Evolutionary conservation across 306 rosid species (phyloP).

Genomic region (Pyrus betulifolia): DNA sequence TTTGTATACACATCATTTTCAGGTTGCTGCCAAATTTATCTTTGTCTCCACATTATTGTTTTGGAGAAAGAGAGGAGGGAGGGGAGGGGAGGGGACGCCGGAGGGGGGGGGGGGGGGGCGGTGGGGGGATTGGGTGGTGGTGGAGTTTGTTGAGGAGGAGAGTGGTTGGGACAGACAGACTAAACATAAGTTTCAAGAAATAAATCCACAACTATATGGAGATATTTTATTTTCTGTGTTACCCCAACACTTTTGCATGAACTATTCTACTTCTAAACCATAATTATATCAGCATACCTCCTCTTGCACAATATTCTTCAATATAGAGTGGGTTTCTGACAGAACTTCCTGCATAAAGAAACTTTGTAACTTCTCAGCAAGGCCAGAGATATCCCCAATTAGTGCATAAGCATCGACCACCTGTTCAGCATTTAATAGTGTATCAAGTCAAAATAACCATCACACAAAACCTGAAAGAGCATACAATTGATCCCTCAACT

Average conservation of each 20-base stretch:
- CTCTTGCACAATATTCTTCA: constrained; percentile 74
- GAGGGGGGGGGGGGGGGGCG: no score
- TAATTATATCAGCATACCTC: constrained; percentile 49
- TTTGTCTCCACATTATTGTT: no score
- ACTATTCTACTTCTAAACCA: constrained; percentile 1
- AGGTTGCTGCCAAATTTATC: neutral
- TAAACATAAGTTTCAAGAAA: neutral
- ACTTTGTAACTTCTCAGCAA: constrained; percentile 97
- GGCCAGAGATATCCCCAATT: constrained; percentile 90
- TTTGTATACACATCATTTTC: neutral
- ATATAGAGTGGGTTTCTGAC: constrained; percentile 74
- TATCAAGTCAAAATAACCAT: constrained; percentile 24
- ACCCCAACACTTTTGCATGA: neutral
- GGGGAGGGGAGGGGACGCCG: no score
- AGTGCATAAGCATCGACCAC: constrained; percentile 95
- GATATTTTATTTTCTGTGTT: neutral
- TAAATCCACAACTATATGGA: neutral
- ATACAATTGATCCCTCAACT: neutral
- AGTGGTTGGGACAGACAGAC: no score
- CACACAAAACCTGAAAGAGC: neutral
- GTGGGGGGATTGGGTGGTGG: no score
- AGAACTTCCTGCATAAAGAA: constrained; percentile 99
- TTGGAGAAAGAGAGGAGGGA: no score
- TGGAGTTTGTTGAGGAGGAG: no score
- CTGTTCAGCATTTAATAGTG: constrained; percentile 35